Conservation (phyloP, 768 basidiomycete genomes). For the Russula abietina region DNA sequence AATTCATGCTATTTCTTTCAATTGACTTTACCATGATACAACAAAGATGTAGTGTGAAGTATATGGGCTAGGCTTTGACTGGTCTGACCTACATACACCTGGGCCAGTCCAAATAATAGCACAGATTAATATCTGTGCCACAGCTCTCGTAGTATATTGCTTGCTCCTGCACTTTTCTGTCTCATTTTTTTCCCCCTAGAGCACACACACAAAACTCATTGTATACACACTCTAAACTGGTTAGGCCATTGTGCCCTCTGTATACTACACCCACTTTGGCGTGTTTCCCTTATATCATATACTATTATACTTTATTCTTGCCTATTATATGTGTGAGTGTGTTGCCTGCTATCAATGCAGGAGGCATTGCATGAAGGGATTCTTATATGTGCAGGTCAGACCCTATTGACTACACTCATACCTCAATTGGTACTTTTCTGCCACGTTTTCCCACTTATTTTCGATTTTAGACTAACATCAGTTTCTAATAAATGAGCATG, state of each 20-base stretch:
- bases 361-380: constrained; percentile 63
- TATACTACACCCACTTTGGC: too few species aligned
- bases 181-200: background rate
- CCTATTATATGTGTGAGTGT: constrained; percentile 86
- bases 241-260: constrained; percentile 71
- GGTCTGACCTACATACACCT: constrained; percentile 63
- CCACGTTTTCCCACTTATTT: background rate
- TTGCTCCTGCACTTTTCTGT: background rate
- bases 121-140: constrained; percentile 61
- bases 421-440: constrained; percentile 52
- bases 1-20: too few species aligned
- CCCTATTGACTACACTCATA: constrained; percentile 75
- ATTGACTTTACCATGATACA: constrained; percentile 1
- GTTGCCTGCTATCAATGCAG: constrained; percentile 57
- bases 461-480: too few species aligned
- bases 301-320: constrained; percentile 38
- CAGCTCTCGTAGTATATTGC: constrained; percentile 49
- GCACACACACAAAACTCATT: constrained; percentile 53
- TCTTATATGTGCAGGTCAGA: constrained; percentile 81
- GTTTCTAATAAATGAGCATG: too few species aligned
- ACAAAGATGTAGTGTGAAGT: constrained; percentile 53
- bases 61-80: constrained; percentile 77
- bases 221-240: constrained; percentile 56
- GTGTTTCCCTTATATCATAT: constrained; percentile 39
- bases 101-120: constrained; percentile 69